Evolutionary conservation across 2,329 filamentous ascomycete species (phyloP), one percentile per base, ranked within the genome.

Genomic region (Colletotrichum costaricense): DNA sequence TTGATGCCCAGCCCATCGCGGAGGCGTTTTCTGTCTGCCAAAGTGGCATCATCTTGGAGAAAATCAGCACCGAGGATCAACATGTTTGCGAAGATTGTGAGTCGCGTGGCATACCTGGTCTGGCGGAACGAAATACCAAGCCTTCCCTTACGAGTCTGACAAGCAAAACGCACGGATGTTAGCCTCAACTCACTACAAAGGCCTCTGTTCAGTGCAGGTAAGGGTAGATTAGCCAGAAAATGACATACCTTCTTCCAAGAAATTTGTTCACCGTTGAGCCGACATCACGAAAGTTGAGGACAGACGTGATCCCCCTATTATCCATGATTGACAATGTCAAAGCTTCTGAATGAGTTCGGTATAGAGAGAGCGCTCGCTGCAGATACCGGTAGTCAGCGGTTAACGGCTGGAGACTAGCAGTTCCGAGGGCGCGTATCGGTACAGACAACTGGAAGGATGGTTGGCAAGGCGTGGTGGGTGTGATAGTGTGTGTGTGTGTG

Each of bases 241-340:
- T 26, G 49, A 78, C 84, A 76, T 84, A 91, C 91, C 86, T 88
- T 75, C 84, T 84, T 28, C 87, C 87, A 5, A 90, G 81, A 74
- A 88, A 88, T 30, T 82, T 79, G 77, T 95, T 95, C 76, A 94
- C 86, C 0, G 90, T 91, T 75, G 86, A 84, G 54, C 92, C 93
- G 56, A 95, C 91, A 85, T 96, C 94, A 70, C 94, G 90, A 79
- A 95, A 94, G 81, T 96, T 96, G 77, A 92, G 83, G 63, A 95
- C 87, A 65, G 76, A 75, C 19, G 56, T 75, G 42, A 76, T 38
- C 60, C 69, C 59, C 24, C 52, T 62, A 30, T 42, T 70, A 7
- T 73, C 71, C 71, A 73, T 73, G 55, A 35, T 55, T 33, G 59
- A 63, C 33, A 62, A 28, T 33, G 14, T 42, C 33, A 11, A 28